Base-by-base conservation (phyloP, 768 basidiomycete species). In the Pulveroboletus sp. region DNA sequence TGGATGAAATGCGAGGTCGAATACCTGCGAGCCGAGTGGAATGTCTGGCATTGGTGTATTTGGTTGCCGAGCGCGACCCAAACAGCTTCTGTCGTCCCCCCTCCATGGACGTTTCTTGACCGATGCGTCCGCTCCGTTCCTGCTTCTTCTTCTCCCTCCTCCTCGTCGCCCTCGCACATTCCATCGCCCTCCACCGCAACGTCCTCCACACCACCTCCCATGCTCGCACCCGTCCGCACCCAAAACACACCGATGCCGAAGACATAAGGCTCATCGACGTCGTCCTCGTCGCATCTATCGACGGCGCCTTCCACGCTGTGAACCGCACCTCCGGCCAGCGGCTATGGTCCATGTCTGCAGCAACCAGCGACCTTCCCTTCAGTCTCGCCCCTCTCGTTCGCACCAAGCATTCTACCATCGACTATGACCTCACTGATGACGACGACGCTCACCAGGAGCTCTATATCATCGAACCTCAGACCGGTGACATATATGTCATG, bases 381-480 rank as follows among this genome's bases (percentile, higher is more conserved):
- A 73, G 79, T 16, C 76, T 91, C 20, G 76, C 78, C 1, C 86
- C 89, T 1, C 83, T 93, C 49, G 79, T 91, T 47, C 80, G 86
- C 61, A 89, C 87, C 0, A 70, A 76, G 38, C 87, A 89, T 57
- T 64, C 76, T 11, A 71, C 82, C 37, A 62, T 73, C 39, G 81
- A 86, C 62, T 73, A 77, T 7, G 83, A 86, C 56, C 57, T 77
- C 38, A 75, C 68, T 11, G 76, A 77, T 51, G 83, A 85, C 54
- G 76, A 78, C 41, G 64, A 71, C 47, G 62, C 68, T 1, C 66
- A 71, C 23, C 79, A 82, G 58, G 90, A 92, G 64, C 79, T 86
- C 37, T 98, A 95, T 69, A 85, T 97, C 52, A 89, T 97, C 45
- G 95, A 97, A 62, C 95, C 95, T 0, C 89, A 93, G 73, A 86